A percentile compares a stretch with the other conserved stretches of the same genome.
phyloP scores from a whole-genome alignment of 495 filamentous ascomycete species.

The Hyaloscypha hepaticicola region DNA sequence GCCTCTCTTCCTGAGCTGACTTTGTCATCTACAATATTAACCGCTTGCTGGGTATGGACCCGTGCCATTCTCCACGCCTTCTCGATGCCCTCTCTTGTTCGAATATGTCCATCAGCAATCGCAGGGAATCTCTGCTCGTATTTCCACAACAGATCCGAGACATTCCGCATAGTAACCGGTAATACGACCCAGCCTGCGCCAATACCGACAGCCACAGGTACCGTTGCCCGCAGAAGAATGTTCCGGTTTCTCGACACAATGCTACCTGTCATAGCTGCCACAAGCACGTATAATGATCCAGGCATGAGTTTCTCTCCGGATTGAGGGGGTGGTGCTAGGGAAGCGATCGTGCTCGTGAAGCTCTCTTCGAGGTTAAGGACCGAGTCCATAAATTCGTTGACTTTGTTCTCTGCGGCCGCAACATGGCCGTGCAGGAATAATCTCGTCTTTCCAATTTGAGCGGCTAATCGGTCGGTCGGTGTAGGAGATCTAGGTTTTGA shows the following conservation, averaged over 20 bases:
- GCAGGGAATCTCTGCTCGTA: constrained; percentile 85
- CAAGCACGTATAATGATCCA: constrained; percentile 83
- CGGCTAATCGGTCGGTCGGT: constrained; percentile 86
- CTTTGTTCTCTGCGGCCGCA: constrained; percentile 65
- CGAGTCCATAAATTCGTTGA: constrained; percentile 73
- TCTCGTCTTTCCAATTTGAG: constrained; percentile 76
- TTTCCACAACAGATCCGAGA: constrained; percentile 77
- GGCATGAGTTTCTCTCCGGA: constrained; percentile 82
- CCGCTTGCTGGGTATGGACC: constrained; percentile 67
- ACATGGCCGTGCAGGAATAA: constrained; percentile 76
- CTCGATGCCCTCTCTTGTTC: constrained; percentile 61
- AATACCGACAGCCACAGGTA: constrained; percentile 70
- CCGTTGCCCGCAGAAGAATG: constrained; percentile 68
- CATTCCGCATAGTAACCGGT: constrained; percentile 80
- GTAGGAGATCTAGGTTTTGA: constrained; percentile 51
- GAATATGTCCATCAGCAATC: constrained; percentile 73
- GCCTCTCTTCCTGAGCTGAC: constrained; percentile 68
- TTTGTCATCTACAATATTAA: constrained; percentile 73
- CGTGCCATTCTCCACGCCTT: constrained; percentile 66
- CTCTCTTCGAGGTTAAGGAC: constrained; percentile 77
- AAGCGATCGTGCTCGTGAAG: constrained; percentile 82
- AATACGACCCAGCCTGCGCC: constrained; percentile 72
- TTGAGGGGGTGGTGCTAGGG: constrained; percentile 78
- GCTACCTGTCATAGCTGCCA: constrained; percentile 87
- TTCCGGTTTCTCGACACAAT: constrained; percentile 86